Evolutionary conservation across 192 early-diverging fungal genomes (phyloP), one percentile per base, ranked within the genome.

Genomic region (Pilobolus umbonatus): DNA sequence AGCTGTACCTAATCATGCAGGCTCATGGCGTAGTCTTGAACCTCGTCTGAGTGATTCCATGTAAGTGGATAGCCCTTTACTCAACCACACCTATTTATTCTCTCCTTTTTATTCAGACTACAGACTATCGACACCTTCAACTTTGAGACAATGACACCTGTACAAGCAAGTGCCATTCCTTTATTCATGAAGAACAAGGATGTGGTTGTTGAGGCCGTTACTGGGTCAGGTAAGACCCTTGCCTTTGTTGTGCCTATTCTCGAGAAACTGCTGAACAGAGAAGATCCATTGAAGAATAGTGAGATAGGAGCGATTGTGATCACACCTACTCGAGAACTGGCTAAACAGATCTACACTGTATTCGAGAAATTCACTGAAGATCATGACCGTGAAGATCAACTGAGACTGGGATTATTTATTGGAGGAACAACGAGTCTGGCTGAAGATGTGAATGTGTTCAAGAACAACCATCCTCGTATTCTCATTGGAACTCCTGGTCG

Each of bases 151-250:
- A 96, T 94, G 92, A 99, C 94, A 2, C 95, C 95, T 3, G 94
- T 96, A 17, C 96, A 99, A 73, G 83, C 91, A 0, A 75, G 86
- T 3, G 85, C 92, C 0, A 96, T 98, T 36, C 96, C 96, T 7
- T 80, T 91, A 21, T 94, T 98, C 62, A 72, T 93, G 71, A 82
- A 88, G 60, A 84, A 90, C 67, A 93, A 94, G 70, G 96, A 99
- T 74, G 95, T 99, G 0, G 89, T 99, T 4, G 94, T 96, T 12
- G 93, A 96, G 65, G 95, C 94, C 6, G 91, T 91, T 8, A 98
- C 96, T 2, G 96, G 96, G 11, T 98, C 96, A 0, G 96, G 96
- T 44, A 98, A 98, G 64, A 98, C 96, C 2, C 77, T 96, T 7
- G 73, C 93, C 5, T 98, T 96, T 73, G 75, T 95, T 2, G 84